Evolutionary conservation across 1,284 basidiomycete species (phyloP).

Genomic region (Boletus hoseneyae): DNA sequence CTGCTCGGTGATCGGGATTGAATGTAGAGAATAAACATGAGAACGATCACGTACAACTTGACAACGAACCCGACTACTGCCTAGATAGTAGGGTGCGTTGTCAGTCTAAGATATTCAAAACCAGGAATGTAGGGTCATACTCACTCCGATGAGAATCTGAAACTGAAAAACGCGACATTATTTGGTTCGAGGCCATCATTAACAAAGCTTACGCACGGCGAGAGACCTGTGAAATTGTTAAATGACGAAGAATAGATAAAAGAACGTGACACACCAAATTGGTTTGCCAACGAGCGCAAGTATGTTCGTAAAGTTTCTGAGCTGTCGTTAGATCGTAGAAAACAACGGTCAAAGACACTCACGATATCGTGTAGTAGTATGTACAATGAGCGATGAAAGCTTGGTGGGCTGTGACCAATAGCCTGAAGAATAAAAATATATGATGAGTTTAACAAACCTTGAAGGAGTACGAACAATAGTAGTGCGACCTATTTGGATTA

Average conservation of each 20-base stretch:
- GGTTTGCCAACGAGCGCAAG: slow-evolving; percentile 39
- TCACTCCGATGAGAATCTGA: slow-evolving; percentile 56
- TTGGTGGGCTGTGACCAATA: slow-evolving; percentile 51
- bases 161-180: slow-evolving; percentile 35
- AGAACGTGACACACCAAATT: slow-evolving; percentile 41
- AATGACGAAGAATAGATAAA: background rate
- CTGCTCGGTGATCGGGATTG: slow-evolving; percentile 32
- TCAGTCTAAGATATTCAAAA: slow-evolving; percentile 5
- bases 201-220: slow-evolving; percentile 15
- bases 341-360: slow-evolving; percentile 18
- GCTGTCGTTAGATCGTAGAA: slow-evolving; percentile 9
- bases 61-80: slow-evolving; percentile 57
- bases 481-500: slow-evolving; percentile 16
- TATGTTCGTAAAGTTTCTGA: slow-evolving; percentile 47
- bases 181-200: background rate
- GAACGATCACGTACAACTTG: slow-evolving; percentile 46
- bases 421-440: slow-evolving; percentile 33
- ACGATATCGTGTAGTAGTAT: slow-evolving; percentile 57
- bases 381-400: slow-evolving; percentile 51
- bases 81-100: slow-evolving; percentile 31
- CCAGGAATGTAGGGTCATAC: slow-evolving; percentile 21
- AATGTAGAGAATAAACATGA: background rate
- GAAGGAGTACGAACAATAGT: slow-evolving; percentile 22
- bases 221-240: slow-evolving; percentile 24
- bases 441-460: background rate